phyloP scores from a whole-genome alignment of 2,329 filamentous ascomycete species.

The Ustulina deusta region DNA sequence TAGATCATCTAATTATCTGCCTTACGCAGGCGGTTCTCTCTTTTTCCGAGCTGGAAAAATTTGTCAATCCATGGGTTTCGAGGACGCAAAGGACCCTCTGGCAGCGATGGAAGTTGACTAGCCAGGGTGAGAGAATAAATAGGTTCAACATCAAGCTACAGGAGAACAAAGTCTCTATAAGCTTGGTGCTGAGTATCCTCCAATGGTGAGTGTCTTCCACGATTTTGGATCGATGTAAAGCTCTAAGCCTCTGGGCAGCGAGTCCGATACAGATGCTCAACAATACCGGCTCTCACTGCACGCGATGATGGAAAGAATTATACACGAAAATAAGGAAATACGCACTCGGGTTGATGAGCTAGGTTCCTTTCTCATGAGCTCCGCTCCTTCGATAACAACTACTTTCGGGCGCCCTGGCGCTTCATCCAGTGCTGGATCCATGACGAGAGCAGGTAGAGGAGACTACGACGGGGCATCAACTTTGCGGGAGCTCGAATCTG shows the following conservation, averaged over 20 bases:
- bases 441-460: neutral
- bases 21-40: conserved; percentile 24
- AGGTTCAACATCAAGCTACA: conserved; percentile 20
- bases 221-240: neutral
- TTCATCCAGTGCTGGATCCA: neutral
- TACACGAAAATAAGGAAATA: conserved; percentile 26
- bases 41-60: conserved; percentile 23
- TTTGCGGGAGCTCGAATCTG: neutral
- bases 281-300: conserved; percentile 7
- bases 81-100: neutral
- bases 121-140: conserved; percentile 13
- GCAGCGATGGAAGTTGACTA: conserved; percentile 9
- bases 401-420: neutral
- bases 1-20: conserved; percentile 31
- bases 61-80: conserved; percentile 11
- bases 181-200: conserved; percentile 21
- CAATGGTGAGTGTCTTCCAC: conserved; percentile 21
- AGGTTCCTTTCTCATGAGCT: neutral
- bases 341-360: conserved; percentile 1
- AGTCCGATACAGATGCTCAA: conserved; percentile 32
- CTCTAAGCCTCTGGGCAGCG: conserved; percentile 9
- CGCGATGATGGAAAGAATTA: conserved; percentile 12
- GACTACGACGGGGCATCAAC: neutral
- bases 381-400: neutral
- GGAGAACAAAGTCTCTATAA: conserved; percentile 28